A percentile compares a stretch with the other conserved stretches of the same genome.
Evolutionary conservation across 1,284 basidiomycete species (phyloP).

Genomic region (Neonothopanus nambi): DNA sequence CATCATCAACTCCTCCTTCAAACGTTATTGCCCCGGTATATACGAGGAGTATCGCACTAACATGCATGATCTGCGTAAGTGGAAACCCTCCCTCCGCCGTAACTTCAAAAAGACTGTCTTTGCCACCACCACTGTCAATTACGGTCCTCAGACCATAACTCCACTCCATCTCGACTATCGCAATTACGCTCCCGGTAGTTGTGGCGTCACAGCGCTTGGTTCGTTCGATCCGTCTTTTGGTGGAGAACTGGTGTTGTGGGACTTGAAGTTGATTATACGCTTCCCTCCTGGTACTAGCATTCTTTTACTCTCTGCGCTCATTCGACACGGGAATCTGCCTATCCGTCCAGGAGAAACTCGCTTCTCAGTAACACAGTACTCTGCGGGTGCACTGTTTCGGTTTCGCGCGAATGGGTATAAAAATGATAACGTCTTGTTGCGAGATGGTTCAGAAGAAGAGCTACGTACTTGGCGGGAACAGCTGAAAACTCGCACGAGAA

Average conservation of each 20-base stretch:
- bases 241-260: slow-evolving; percentile 1
- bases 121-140: background rate
- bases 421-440: background rate
- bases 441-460: no score
- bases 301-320: no score
- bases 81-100: no score
- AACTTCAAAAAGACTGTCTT: background rate
- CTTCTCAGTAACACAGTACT: no score
- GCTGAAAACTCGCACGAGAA: no score
- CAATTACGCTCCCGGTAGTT: background rate
- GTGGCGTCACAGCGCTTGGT: background rate
- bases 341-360: no score
- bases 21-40: background rate
- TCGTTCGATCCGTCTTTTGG: background rate
- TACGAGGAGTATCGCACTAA: no score
- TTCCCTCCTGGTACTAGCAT: no score
- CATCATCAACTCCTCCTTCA: background rate
- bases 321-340: no score
- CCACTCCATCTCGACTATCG: background rate
- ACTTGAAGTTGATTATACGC: no score
- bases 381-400: slow-evolving; percentile 2
- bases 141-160: background rate
- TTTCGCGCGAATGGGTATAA: background rate
- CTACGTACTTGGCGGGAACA: no score
- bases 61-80: no score